A percentile compares a stretch with the other conserved stretches of the same genome.
Evolutionary conservation across 208 protist genomes (phyloP).

Genomic region (Leishmania guyanensis): DNA sequence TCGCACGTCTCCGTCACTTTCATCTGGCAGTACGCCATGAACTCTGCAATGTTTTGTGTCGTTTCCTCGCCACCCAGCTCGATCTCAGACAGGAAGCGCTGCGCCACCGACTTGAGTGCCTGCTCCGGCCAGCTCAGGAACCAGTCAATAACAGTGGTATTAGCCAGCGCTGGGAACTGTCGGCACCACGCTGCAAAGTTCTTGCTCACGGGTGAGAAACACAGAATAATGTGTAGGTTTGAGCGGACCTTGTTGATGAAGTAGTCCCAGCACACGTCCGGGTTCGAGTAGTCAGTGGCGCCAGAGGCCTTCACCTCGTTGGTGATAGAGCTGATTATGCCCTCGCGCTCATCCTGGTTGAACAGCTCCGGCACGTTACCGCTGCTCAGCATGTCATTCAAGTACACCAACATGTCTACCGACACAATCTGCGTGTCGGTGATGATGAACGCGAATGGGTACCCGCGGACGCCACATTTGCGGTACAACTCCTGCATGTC

Average conservation of each 20-base stretch:
- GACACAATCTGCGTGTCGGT: conserved; percentile 98
- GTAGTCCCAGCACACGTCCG: conserved; percentile 95
- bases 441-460: conserved; percentile 96
- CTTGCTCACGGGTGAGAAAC: conserved; percentile 98
- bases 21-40: conserved; percentile 96
- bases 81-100: conserved; percentile 92
- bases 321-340: conserved; percentile 86
- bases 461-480: conserved; percentile 95
- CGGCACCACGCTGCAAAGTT: conserved; percentile 96
- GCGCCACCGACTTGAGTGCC: conserved; percentile 96
- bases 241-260: conserved; percentile 96
- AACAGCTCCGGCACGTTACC: conserved; percentile 97
- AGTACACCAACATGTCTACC: conserved; percentile 96
- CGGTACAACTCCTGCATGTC: conserved; percentile 97
- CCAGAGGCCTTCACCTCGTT: conserved; percentile 94
- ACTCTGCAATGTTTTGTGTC: conserved; percentile 90
- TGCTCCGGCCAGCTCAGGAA: conserved; percentile 98
- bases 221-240: conserved; percentile 97
- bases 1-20: conserved; percentile 94
- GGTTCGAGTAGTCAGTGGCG: conserved; percentile 90
- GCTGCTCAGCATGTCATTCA: conserved; percentile 98
- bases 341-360: conserved; percentile 93
- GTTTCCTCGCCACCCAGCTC: conserved; percentile 89
- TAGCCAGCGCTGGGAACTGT: conserved; percentile 98
- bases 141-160: conserved; percentile 99